Base-by-base conservation (phyloP, 2,329 filamentous ascomycete species). In the Juglanconis sp. region DNA sequence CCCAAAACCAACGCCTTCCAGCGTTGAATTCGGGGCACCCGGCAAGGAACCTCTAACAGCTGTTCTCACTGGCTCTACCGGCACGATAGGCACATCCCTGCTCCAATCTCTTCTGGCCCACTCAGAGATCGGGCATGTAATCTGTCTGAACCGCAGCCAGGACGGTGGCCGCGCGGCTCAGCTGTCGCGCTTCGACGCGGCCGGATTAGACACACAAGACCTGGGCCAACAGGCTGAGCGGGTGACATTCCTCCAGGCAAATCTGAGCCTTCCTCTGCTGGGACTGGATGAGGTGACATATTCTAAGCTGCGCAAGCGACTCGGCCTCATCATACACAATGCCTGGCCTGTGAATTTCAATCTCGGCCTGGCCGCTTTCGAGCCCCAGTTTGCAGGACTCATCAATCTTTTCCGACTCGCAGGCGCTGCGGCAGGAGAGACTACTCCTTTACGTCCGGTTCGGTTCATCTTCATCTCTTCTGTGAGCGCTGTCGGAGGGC, bases 261-360 rank as follows among this genome's bases (percentile, higher is more conserved):
- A 69, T 52, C 17, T 68, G 4, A 62, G 62, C 1, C 60, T 59
- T 9, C 67, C 68, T 2, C 34, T 13, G 0, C 60, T 70, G 5
- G 64, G 63, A 0, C 65, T 70, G 0, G 62, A 65, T 11, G 32
- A 55, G 13, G 34, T 31, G 1, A 61, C 57, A 1, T 67, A 67
- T 31, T 47, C 67, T 7, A 44, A 30, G 1, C 54, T 70, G 30
- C 59, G 59, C 3, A 5, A 55, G 0, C 53, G 49, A 3, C 64
- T 59, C 44, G 58, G 62, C 0, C 56, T 68, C 17, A 51, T 70
- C n/a, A 63, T 70, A 56, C 78, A 81, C 69, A 71, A 72, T 34
- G 77, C 79, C 1, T 81, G 79, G 79, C 73, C 77, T 2, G 79
- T 82, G 8, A 81, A 81, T 65, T 82, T 82, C 73, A 78, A 78